Base-by-base conservation (phyloP, 2,329 filamentous ascomycete genomes). In the Gremmenia infestans region DNA sequence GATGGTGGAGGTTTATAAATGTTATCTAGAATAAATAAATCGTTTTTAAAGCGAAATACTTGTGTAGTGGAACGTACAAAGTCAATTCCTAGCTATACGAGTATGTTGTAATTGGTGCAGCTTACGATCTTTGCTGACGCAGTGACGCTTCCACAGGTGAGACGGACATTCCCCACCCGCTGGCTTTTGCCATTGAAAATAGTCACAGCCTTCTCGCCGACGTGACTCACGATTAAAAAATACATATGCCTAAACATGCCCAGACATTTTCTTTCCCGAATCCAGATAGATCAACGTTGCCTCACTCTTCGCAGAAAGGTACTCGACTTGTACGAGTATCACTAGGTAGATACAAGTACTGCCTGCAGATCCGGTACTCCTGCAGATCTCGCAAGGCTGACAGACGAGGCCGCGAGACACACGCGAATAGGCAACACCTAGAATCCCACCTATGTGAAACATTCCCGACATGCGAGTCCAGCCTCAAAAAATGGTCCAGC, bases 401-500 rank as follows among this genome's bases (percentile, higher is more conserved):
- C 11, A 2, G 39, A 48, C 8, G 28, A 28, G 25, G 25, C 19
- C 14, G 19, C 32, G 25, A 56, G 49, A 42, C 48, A 19, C 47
- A 40, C 42, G 19, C 35, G 28, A 40, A 39, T 39, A 56, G 40
- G 54, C 37, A 49, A 40, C 47, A 57, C 39, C 51, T 15, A 9
- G 39, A 32, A 32, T 12, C 28, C 11, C 9, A 32, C 11, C 9
- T 40, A 19, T 17, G 32, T 40, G 17, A 4, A 39, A 22, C n/a
- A 19, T 40, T 11, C 14, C n/a, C 32, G 37, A 39, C 14, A 42
- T 35, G 17, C 42, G 23, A 36, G 1, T 32, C 11, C n/a, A 17
- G 17, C 19, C 19, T 35, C 47, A 14, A 47, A 74, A 72, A 43
- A 58, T 67, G 7, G 74, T 83, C 23, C 71, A 75, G 52, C 67